A percentile compares a stretch with the other conserved stretches of the same genome.
These are phyloP conservation scores for Voacanga thouarsii DNA, from an alignment of 257 asterid species.

Conservation along the genomic window DNA sequence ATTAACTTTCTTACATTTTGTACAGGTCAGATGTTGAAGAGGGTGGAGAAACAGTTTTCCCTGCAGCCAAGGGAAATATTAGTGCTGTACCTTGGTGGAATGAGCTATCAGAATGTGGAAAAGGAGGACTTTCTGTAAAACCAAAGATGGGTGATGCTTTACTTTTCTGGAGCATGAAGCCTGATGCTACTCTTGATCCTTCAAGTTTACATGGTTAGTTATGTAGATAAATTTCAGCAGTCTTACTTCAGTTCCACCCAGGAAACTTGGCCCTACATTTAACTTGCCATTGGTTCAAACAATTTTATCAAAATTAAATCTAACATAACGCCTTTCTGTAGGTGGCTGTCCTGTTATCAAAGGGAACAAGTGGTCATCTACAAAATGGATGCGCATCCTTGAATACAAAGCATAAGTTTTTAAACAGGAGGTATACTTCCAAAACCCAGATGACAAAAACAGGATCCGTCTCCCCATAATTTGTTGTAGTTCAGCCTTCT, in stretches of 20 bases:
- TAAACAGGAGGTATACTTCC: conserved; percentile 38
- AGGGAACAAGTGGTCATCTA: conserved; percentile 98
- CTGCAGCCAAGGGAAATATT: conserved; percentile 80
- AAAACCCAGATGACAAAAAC: not conserved
- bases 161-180: conserved; percentile 98
- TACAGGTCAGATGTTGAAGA: conserved; percentile 96
- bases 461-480: not conserved
- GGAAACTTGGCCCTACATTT: not conserved
- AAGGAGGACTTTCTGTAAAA: conserved; percentile 81
- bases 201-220: conserved; percentile 96
- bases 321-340: conserved; percentile 24
- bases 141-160: conserved; percentile 96
- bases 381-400: conserved; percentile 87
- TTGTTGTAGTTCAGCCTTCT: not conserved
- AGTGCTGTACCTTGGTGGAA: conserved; percentile 93
- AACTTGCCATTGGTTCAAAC: not conserved
- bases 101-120: conserved; percentile 95
- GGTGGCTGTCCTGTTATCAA: conserved; percentile 89
- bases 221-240: not conserved
- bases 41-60: conserved; percentile 99
- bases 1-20: not conserved
- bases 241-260: not conserved
- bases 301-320: not conserved
- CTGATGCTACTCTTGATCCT: conserved; percentile 82
- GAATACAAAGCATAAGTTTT: conserved; percentile 58